Evolutionary conservation across 2,329 filamentous ascomycete genomes (phyloP).

Genomic region (Cladosporium sp.): DNA sequence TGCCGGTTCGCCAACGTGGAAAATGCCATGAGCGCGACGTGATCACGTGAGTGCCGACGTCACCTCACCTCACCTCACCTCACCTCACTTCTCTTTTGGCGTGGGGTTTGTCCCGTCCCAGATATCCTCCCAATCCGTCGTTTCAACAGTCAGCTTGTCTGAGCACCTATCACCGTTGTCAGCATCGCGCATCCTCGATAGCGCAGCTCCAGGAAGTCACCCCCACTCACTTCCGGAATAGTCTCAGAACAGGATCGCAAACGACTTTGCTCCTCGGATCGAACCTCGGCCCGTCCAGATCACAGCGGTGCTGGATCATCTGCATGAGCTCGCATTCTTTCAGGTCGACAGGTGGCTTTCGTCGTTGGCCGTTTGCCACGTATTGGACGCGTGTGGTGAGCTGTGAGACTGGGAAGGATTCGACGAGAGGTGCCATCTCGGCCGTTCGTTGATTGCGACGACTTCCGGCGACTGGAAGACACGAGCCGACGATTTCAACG

Average conservation of each 20-base stretch:
- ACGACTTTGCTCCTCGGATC: conserved; percentile 38
- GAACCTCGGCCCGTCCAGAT: conserved; percentile 41
- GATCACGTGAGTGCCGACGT: conserved; percentile 15
- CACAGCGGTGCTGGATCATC: conserved; percentile 58
- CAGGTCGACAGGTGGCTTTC: conserved; percentile 49
- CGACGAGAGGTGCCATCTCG: conserved; percentile 51
- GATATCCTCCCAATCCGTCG: conserved; percentile 52
- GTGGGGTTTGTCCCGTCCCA: background rate
- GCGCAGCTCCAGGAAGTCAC: background rate
- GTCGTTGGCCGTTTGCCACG: conserved; percentile 44
- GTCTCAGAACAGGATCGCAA: conserved; percentile 52
- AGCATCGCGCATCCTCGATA: background rate
- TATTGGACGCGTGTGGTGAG: conserved; percentile 48
- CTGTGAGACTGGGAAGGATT: conserved; percentile 46
- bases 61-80: conserved; percentile 13
- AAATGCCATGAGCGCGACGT: too few relatives aligned
- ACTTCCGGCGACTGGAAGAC: background rate
- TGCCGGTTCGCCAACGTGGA: too few relatives aligned
- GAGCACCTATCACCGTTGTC: conserved; percentile 38
- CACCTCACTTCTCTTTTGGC: background rate
- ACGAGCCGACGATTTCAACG: background rate
- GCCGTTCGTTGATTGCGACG: background rate
- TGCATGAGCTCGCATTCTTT: conserved; percentile 52
- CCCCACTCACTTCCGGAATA: conserved; percentile 51
- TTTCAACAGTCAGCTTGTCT: conserved; percentile 54